Percentiles rank a stretch among this genome's conserved stretches.
These are phyloP conservation scores for Mortierella sp. DNA, from an alignment of 371 early-diverging fungal genomes.

Conservation along the genomic window DNA sequence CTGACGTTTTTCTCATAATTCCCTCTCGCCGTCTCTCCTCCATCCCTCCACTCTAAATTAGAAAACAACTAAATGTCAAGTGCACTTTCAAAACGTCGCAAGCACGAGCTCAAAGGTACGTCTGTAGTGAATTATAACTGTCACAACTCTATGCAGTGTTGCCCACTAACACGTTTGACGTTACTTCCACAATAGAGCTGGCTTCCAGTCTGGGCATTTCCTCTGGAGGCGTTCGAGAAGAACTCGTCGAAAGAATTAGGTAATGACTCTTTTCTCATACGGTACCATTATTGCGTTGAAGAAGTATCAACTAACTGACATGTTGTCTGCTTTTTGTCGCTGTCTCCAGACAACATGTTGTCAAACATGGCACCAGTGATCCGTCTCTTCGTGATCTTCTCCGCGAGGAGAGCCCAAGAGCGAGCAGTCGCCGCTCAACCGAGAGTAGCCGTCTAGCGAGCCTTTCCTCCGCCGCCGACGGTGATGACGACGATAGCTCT, in stretches of 20 bases:
- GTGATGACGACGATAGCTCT: slow-evolving; percentile 37
- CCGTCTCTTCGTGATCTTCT: slow-evolving; percentile 27
- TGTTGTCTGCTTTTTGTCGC: not conserved
- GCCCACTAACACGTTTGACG: not conserved
- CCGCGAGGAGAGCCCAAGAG: slow-evolving; percentile 30
- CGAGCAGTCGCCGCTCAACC: slow-evolving; percentile 25
- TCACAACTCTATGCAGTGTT: not conserved
- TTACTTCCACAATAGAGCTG: slow-evolving; percentile 11
- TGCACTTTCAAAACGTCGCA: slow-evolving; percentile 22
- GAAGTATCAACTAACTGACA: not conserved
- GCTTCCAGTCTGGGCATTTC: slow-evolving; percentile 31
- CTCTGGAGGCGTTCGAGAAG: slow-evolving; percentile 33
- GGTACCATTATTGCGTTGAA: not conserved
- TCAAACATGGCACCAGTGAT: slow-evolving; percentile 24
- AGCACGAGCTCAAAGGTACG: slow-evolving; percentile 30
- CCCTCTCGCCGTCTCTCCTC: not conserved
- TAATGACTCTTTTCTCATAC: not conserved
- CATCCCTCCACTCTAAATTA: not conserved
- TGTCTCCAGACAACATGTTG: slow-evolving; percentile 11
- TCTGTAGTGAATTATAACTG: not conserved
- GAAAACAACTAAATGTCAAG: slow-evolving; percentile 4
- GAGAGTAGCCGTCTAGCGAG: slow-evolving; percentile 28
- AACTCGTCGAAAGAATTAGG: slow-evolving; percentile 47
- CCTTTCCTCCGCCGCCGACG: slow-evolving; percentile 36
- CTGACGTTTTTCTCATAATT: not conserved